Base-by-base conservation (phyloP, 768 basidiomycete genomes). In the Dentipellis sp. region DNA sequence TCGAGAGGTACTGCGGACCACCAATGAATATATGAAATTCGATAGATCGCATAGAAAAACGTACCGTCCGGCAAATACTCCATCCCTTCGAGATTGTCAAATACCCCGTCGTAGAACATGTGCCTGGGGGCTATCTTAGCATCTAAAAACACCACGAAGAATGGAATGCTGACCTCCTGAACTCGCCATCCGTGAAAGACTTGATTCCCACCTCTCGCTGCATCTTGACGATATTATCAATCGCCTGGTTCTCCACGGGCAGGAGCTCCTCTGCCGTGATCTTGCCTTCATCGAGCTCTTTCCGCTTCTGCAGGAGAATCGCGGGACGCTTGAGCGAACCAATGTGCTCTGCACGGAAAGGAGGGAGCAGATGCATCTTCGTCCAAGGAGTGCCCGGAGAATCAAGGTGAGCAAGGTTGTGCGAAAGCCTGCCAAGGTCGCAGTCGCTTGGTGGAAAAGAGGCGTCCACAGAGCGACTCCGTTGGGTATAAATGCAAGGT, bases 81-180 rank as follows among this genome's bases (percentile, higher is more conserved):
- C 79, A 86, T 84, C 50, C 84, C 84, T 51, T 82, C 78, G 40
- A 88, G 67, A 53, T 77, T 81, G 62, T 86, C 77, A 65, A 84
- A 84, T 34, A 86, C 81, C 17, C 84, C 84, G 48, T 86, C 81
- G 55, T 74, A 84, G 66, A 82, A 86, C 68, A 76, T 70, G 47
- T 72, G 72, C 61, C 83, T 83, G 64, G 6, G 22, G 29, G n/a
- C 17, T 22, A 11, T 22, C 10, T 10, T 19, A 16, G 52, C 16
- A 7, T n/a, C 37, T 10, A 40, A 16, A 58, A 14, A 12, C 12
- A 35, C 12, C 29, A 6, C 29, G 29, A 6, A 22, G 5, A 10
- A 22, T 45, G 7, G 11, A 21, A 8, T n/a, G 55, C 62, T 55
- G 35, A 74, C 72, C 64, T 61, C 53, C 58, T 64, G 62, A 69